phyloP scores from a whole-genome alignment of 208 protist species.

The Spongospora subterranea region DNA sequence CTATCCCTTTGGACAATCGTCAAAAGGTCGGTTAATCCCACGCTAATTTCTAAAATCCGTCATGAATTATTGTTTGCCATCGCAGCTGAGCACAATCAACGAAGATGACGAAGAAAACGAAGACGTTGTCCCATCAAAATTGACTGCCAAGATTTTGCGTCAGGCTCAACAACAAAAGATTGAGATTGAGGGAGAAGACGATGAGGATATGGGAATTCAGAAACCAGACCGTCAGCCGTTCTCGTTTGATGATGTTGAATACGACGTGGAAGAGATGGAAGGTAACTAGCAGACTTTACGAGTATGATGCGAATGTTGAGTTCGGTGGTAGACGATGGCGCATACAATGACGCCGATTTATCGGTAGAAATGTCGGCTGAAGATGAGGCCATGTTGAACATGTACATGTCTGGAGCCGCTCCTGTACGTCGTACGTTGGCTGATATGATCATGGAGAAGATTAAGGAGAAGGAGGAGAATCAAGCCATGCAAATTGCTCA shows the following conservation, averaged over 20 bases:
- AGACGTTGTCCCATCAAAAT: not conserved
- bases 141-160: constrained; percentile 27
- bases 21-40: not conserved
- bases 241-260: constrained; percentile 29
- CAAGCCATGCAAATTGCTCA: constrained; percentile 7
- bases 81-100: not conserved
- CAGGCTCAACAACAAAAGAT: not conserved
- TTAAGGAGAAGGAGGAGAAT: constrained; percentile 62
- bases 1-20: not conserved
- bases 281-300: not conserved
- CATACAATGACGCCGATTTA: not conserved
- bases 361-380: not conserved
- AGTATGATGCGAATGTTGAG: not conserved
- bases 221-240: not conserved
- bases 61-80: not conserved
- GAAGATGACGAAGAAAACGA: not conserved
- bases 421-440: constrained; percentile 64
- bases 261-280: constrained; percentile 38
- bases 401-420: constrained; percentile 69
- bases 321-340: not conserved
- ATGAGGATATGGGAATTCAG: not conserved
- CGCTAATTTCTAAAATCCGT: not conserved
- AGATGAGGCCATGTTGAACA: constrained; percentile 31
- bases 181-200: not conserved
- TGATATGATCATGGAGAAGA: constrained; percentile 73